A percentile compares a stretch with the other conserved stretches of the same genome.
phyloP scores from a whole-genome alignment of 164 flowering plant species.

The Annona squamosa region DNA sequence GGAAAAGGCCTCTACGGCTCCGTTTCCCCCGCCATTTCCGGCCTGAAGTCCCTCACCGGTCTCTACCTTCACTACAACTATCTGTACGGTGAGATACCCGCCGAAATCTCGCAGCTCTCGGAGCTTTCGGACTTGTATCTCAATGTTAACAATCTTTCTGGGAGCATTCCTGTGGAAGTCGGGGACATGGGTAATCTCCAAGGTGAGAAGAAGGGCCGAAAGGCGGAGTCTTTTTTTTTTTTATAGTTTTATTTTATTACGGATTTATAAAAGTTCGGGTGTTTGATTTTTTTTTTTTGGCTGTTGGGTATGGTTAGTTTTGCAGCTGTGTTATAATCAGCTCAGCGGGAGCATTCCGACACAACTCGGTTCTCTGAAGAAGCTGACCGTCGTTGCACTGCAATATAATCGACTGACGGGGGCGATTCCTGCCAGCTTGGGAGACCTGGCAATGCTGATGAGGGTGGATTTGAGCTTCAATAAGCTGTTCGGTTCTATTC shows the following conservation, averaged over 20 bases:
- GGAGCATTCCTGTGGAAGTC: conserved; percentile 59
- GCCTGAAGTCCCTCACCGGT: conserved; percentile 70
- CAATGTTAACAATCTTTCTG: conserved; percentile 73
- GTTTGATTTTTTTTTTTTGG: neutral
- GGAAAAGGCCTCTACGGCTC: conserved; percentile 76
- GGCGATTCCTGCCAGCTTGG: conserved; percentile 86
- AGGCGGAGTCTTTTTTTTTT: conserved; percentile 1
- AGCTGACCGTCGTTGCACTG: conserved; percentile 65
- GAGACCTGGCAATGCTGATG: conserved; percentile 43
- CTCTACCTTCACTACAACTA: conserved; percentile 81
- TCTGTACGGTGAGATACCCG: conserved; percentile 70
- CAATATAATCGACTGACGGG: conserved; percentile 66
- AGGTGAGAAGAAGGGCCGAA: conserved; percentile 38
- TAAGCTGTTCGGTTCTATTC: conserved; percentile 70
- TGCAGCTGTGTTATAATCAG: conserved; percentile 86
- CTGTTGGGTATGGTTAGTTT: conserved; percentile 33
- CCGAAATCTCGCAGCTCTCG: conserved; percentile 53
- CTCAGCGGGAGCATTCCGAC: conserved; percentile 78
- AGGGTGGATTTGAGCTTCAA: conserved; percentile 91
- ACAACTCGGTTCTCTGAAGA: conserved; percentile 64
- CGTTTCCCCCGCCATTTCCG: conserved; percentile 57
- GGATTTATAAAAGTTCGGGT: neutral
- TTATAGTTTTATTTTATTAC: neutral
- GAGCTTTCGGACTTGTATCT: conserved; percentile 80
- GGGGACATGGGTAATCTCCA: conserved; percentile 70